phyloP scores from a whole-genome alignment of 805 yeast species.

The Zygosaccharomyces siamensis region DNA sequence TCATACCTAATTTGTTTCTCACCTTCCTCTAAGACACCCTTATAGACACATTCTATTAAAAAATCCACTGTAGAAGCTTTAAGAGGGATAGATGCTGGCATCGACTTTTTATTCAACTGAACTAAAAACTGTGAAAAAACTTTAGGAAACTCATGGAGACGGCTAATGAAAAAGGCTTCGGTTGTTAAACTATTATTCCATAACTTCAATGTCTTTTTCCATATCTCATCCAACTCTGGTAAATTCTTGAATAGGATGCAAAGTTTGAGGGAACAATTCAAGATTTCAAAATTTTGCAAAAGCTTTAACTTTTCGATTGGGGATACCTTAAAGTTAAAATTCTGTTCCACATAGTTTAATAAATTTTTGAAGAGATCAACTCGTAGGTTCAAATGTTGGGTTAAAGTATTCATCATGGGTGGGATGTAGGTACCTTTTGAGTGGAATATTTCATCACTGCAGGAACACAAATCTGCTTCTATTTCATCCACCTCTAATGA shows the following conservation, averaged over 20 bases:
- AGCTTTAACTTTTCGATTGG: conserved; percentile 38
- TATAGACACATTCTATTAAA: conserved; percentile 26
- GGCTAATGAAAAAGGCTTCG: conserved; percentile 25
- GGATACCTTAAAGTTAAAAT: conserved; percentile 40
- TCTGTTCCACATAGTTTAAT: conserved; percentile 41
- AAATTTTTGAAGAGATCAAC: conserved; percentile 42
- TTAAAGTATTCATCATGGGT: conserved; percentile 45
- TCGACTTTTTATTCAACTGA: conserved; percentile 9
- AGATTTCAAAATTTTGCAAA: conserved; percentile 40
- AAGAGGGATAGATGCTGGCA: conserved; percentile 11
- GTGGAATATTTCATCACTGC: conserved; percentile 52
- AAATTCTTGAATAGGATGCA: conserved; percentile 29
- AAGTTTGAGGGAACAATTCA: conserved; percentile 45
- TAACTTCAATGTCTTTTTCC: conserved; percentile 12
- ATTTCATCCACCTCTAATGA: conserved; percentile 43
- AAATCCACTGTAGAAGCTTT: conserved; percentile 23
- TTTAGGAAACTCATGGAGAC: conserved; percentile 25
- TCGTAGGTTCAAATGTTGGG: conserved; percentile 50
- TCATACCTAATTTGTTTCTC: conserved; percentile 38
- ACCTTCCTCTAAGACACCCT: conserved; percentile 35
- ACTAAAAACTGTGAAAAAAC: conserved; percentile 26
- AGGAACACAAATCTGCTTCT: conserved; percentile 46
- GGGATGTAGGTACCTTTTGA: conserved; percentile 57
- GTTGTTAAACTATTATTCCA: conserved; percentile 12
- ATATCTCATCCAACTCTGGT: conserved; percentile 10